Evolutionary conservation across 2,329 filamentous ascomycete genomes (phyloP).

Genomic region (Trichoderma brevicompactum): DNA sequence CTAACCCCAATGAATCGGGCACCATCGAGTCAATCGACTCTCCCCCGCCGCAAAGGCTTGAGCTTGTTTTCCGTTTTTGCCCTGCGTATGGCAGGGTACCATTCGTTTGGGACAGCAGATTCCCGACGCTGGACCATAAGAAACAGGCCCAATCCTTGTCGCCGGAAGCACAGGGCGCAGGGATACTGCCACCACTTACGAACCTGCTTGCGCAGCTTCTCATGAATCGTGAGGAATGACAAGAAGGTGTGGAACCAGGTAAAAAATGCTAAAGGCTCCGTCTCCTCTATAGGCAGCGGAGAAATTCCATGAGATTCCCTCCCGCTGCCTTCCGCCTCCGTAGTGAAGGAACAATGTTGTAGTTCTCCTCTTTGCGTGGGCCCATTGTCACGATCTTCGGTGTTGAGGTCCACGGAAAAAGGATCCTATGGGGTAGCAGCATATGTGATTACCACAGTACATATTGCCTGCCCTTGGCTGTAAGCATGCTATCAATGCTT

Average conservation of each 20-base stretch:
- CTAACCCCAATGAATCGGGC: conserved; percentile 9
- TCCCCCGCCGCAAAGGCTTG: conserved; percentile 5
- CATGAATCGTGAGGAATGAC: conserved; percentile 5
- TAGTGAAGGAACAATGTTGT: neutral
- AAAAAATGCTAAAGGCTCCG: conserved; percentile 24
- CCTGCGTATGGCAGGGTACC: conserved; percentile 26
- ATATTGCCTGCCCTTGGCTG: neutral
- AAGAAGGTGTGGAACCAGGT: conserved; percentile 15
- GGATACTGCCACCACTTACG: neutral
- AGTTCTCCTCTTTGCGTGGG: neutral
- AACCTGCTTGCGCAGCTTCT: conserved; percentile 19
- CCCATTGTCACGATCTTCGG: conserved; percentile 18
- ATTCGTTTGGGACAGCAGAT: conserved; percentile 11
- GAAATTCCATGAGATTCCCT: conserved; percentile 23
- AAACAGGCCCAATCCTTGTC: conserved; percentile 17
- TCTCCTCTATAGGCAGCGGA: neutral
- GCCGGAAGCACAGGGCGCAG: neutral
- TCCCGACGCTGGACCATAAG: conserved; percentile 34
- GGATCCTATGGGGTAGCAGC: neutral
- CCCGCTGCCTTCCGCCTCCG: conserved; percentile 14
- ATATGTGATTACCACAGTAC: neutral
- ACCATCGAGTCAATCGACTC: conserved; percentile 6
- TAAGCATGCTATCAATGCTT: neutral
- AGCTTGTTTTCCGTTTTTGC: conserved; percentile 1
- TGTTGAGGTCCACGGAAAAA: neutral